Base-by-base conservation (phyloP, 495 filamentous ascomycete species). In the Xylaria palmicola region DNA sequence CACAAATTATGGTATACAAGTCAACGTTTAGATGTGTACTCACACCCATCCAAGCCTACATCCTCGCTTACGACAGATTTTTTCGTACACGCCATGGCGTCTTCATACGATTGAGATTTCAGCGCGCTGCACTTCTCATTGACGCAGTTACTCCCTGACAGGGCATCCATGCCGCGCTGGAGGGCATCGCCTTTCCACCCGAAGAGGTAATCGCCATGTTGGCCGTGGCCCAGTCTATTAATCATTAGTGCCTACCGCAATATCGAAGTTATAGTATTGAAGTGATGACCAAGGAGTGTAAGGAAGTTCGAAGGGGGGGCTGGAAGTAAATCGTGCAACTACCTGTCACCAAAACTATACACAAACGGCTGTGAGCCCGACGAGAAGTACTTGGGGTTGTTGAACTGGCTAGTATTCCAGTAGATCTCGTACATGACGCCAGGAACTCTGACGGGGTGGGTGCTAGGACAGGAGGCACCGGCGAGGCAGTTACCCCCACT, bases 191-290 rank as follows among this genome's bases (percentile, higher is more conserved):
- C 72, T 61, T 77, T 71, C 77, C 78, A 80, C 34, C 77, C 79
- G 65, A 80, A 81, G 10, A 80, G 56, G 60, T 81, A 81, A 50
- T 81, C 79, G 39, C 77, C 79, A 41, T 80, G 79, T 40, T 77
- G 74, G 17, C 74, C 75, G 45, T 75, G 73, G 13, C 79, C 77
- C 19, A 72, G 68, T 0, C 73, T 77, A 56, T 13, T 20, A 47
- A 22, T n/a, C n/a, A n/a, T n/a, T n/a, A n/a, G n/a, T n/a, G n/a
- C n/a, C n/a, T n/a, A n/a, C n/a, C n/a, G n/a, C n/a, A n/a, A n/a
- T n/a, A n/a, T n/a, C n/a, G n/a, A n/a, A n/a, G n/a, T n/a, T n/a
- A n/a, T n/a, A n/a, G n/a, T n/a, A n/a, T n/a, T n/a, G n/a, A n/a
- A n/a, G n/a, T n/a, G n/a, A n/a, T n/a, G n/a, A n/a, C n/a, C n/a